phyloP scores from a whole-genome alignment of 2,329 filamentous ascomycete genomes.

The Xylaria hypoxylon region DNA sequence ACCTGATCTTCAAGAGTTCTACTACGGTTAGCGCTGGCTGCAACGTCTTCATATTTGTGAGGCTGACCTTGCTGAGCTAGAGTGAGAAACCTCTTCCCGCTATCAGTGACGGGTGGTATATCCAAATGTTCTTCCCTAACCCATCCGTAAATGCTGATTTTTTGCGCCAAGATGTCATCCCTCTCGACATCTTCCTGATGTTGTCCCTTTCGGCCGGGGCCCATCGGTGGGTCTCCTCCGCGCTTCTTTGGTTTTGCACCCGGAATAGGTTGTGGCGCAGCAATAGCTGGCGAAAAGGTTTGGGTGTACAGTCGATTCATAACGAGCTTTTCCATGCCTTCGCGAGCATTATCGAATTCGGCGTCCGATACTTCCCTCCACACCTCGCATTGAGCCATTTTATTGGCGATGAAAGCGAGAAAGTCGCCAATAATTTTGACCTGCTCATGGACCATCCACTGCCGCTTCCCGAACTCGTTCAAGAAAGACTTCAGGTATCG shows the following conservation, averaged over 20 bases:
- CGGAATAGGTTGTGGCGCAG: conserved; percentile 79
- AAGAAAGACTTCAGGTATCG: conserved; percentile 95
- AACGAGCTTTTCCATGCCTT: conserved; percentile 99
- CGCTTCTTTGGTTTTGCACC: conserved; percentile 76
- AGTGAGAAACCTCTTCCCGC: conserved; percentile 86
- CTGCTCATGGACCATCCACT: conserved; percentile 99
- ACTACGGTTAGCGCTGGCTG: conserved; percentile 44
- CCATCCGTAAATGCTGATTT: conserved; percentile 97
- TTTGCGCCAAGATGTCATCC: conserved; percentile 95
- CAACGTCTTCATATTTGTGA: conserved; percentile 23
- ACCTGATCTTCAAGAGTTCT: conserved; percentile 96
- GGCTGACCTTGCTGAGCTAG: conserved; percentile 84
- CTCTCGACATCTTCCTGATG: conserved; percentile 98
- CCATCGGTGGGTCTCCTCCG: conserved; percentile 75
- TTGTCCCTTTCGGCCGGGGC: conserved; percentile 89
- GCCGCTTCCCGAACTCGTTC: conserved; percentile 93
- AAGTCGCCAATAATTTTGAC: conserved; percentile 99
- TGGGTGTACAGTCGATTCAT: conserved; percentile 98
- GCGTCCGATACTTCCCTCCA: conserved; percentile 96
- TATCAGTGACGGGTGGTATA: conserved; percentile 85
- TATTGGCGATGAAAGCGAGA: conserved; percentile 94
- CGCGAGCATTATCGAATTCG: conserved; percentile 97
- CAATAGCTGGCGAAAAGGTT: conserved; percentile 95
- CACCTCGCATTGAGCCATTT: conserved; percentile 97
- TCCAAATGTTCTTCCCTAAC: conserved; percentile 93